Percentiles rank a stretch among this genome's conserved stretches.
Conservation (phyloP, 306 rosid genomes). For the Lagenaria siceraria region DNA sequence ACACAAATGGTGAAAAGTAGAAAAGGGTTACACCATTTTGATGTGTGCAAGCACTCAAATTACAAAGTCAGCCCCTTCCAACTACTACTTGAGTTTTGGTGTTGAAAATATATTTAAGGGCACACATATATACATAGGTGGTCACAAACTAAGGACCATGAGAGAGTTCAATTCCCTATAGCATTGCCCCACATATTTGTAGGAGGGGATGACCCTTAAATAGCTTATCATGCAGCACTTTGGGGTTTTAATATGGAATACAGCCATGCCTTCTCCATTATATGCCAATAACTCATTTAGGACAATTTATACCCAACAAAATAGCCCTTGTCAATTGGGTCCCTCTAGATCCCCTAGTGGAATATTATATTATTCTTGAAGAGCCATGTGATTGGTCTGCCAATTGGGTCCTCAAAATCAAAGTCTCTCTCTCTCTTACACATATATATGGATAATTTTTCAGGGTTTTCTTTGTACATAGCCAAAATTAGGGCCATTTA, state of each 20-base stretch:
- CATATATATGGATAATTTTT: neutral
- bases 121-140: neutral
- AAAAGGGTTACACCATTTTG: neutral
- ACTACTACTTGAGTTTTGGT: neutral
- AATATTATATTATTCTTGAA: neutral
- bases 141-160: neutral
- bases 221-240: neutral
- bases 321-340: neutral
- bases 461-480: neutral
- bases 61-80: neutral
- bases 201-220: conserved; percentile 1
- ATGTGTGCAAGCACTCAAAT: neutral
- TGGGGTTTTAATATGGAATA: neutral
- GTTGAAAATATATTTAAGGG: neutral
- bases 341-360: neutral
- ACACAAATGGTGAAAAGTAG: neutral
- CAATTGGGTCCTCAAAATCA: neutral
- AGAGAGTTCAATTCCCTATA: neutral
- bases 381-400: conserved; percentile 1
- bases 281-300: neutral
- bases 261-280: neutral
- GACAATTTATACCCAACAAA: neutral
- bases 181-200: neutral
- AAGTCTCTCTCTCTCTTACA: neutral
- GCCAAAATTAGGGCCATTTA: neutral